Evolutionary conservation across 148 eudicot species (phyloP), one percentile per base, ranked within the genome.

Genomic region (Cornus controversa): DNA sequence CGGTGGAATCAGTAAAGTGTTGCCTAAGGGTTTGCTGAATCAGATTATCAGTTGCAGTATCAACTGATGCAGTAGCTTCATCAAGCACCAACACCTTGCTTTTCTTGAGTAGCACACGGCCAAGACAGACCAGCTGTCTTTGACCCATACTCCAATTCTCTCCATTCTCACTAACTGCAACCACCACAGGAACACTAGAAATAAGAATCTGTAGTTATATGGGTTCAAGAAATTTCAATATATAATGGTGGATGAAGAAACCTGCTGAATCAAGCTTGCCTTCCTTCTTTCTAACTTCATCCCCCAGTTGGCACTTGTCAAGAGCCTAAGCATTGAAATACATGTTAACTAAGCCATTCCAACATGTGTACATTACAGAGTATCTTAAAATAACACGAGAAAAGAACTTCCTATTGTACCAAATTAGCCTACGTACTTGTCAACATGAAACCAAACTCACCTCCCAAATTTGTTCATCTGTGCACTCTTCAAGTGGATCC

Each of bases 301-400:
- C 96, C 13, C 91, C 94, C 68, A 94, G 97, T 73, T 92, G 98
- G 81, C 97, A 94, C 82, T 92, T 94, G 24, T 91, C 96, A 54
- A 94, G 98, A 68, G 92, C 96, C 98, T 94, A 53, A 71, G 34
- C 26, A 27, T 82, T 63, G 25, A 68, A 74, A 18, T 62, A 36
- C 34, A n/a, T n/a, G n/a, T n/a, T n/a, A n/a, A n/a, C n/a, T n/a
- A n/a, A n/a, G n/a, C n/a, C n/a, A n/a, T n/a, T n/a, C 10, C 24
- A 24, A 54, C 64, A 60, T 3, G 20, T 18, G 64, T 60, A 20
- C 24, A 7, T 14, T 4, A 60, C 22, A 54, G 20, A 54, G 60
- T 54, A 14, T 54, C 18, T 1, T 20, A 8, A 20, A 20, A 11
- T 3, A 54, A 54, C 22, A 25, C 64, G 10, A 22, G 25, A 58